These are phyloP conservation scores for Yueomyces sp. DNA, from an alignment of 805 yeast species.

Conservation along the genomic window DNA sequence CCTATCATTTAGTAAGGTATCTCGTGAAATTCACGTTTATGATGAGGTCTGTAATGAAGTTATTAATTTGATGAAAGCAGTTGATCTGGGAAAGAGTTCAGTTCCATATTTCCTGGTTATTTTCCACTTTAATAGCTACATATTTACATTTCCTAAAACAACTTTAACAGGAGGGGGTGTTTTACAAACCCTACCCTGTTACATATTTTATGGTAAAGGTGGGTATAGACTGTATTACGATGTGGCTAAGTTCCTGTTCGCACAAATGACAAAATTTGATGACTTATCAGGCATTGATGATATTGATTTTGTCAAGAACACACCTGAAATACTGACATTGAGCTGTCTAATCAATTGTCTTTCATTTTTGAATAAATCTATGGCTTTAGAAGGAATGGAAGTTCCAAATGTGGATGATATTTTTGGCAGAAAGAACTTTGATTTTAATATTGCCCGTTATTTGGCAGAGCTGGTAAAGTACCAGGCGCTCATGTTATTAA, in stretches of 20 bases:
- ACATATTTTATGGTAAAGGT: constrained; percentile 39
- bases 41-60: constrained; percentile 21
- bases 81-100: constrained; percentile 9
- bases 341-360: constrained; percentile 32
- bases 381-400: constrained; percentile 26
- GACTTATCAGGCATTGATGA: constrained; percentile 23
- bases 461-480: constrained; percentile 1
- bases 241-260: constrained; percentile 9
- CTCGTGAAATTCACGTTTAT: constrained; percentile 28
- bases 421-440: constrained; percentile 1
- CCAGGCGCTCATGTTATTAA: constrained; percentile 11
- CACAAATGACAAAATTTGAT: constrained; percentile 13
- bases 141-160: constrained; percentile 22
- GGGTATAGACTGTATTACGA: constrained; percentile 27
- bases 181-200: constrained; percentile 26
- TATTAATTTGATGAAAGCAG: constrained; percentile 14
- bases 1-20: constrained; percentile 20
- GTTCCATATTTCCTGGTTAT: constrained; percentile 25
- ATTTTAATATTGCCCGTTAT: not conserved
- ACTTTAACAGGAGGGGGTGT: constrained; percentile 18
- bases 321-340: constrained; percentile 24
- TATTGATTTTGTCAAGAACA: constrained; percentile 25
- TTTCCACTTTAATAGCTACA: constrained; percentile 25
- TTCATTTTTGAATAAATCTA: constrained; percentile 33
- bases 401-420: constrained; percentile 13